A percentile compares a stretch with the other conserved stretches of the same genome.
Evolutionary conservation across 2,329 filamentous ascomycete species (phyloP).

Genomic region (Epichloe sibirici): DNA sequence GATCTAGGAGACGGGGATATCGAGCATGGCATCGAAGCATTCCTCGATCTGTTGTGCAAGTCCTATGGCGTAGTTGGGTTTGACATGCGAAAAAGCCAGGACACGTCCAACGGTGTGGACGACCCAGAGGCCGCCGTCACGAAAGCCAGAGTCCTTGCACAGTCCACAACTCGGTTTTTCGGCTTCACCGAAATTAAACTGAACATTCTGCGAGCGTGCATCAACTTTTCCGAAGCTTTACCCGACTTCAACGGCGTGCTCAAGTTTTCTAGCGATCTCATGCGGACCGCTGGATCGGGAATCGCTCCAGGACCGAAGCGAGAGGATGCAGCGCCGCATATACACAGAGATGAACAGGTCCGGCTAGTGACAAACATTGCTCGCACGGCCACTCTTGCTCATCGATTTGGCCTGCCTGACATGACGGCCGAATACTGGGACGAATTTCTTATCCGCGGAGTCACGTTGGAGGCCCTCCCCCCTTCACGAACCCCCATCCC

Average conservation of each 20-base stretch:
- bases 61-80: constrained; percentile 52
- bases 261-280: constrained; percentile 69
- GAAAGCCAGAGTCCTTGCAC: constrained; percentile 45
- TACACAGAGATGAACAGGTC: constrained; percentile 73
- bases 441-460: constrained; percentile 74
- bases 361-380: constrained; percentile 76
- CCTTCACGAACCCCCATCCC: constrained; percentile 50
- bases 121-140: constrained; percentile 41
- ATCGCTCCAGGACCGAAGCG: constrained; percentile 59
- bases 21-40: constrained; percentile 52
- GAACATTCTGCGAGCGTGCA: constrained; percentile 77
- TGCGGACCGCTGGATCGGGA: constrained; percentile 71
- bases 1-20: constrained; percentile 53
- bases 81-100: constrained; percentile 21
- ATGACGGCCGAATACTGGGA: constrained; percentile 89
- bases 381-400: constrained; percentile 67
- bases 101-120: constrained; percentile 14
- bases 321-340: constrained; percentile 56
- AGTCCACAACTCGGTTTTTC: constrained; percentile 50
- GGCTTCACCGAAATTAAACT: constrained; percentile 73
- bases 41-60: constrained; percentile 47
- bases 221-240: constrained; percentile 85
- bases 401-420: constrained; percentile 57
- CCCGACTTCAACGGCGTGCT: constrained; percentile 88
- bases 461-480: constrained; percentile 55